These are phyloP conservation scores for Sclerotinia minor DNA, from an alignment of 2,329 filamentous ascomycete species.

Conservation along the genomic window DNA sequence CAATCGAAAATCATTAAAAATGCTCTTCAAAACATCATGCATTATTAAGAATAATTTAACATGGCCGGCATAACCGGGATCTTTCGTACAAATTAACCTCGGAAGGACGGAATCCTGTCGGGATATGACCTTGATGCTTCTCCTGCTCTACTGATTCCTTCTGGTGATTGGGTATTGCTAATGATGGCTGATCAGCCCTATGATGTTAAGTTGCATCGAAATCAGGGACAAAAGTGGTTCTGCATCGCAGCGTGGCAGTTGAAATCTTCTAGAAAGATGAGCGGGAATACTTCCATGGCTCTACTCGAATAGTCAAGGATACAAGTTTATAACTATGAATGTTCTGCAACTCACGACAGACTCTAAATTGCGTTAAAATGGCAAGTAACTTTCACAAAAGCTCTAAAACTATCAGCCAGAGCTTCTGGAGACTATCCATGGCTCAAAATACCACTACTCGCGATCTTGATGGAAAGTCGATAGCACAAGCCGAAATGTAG, in stretches of 20 bases:
- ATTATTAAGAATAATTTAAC: conserved; percentile 3
- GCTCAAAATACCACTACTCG: background rate
- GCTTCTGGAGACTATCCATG: background rate
- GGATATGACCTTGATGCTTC: conserved; percentile 7
- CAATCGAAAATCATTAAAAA: background rate
- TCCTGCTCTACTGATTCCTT: background rate
- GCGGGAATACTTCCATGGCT: background rate
- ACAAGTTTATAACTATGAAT: too few species aligned
- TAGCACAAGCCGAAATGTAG: background rate
- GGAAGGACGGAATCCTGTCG: conserved; percentile 3
- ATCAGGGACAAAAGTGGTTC: conserved; percentile 5
- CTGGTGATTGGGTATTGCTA: conserved; percentile 10
- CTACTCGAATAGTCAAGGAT: background rate
- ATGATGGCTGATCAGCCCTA: conserved; percentile 14
- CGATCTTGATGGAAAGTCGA: background rate
- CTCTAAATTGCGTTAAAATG: background rate
- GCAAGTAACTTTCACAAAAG: background rate
- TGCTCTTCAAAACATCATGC: background rate
- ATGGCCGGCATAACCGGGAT: conserved; percentile 1
- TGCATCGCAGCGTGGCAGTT: background rate
- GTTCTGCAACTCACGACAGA: background rate
- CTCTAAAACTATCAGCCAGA: background rate
- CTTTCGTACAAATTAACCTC: background rate
- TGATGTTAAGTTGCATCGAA: conserved; percentile 1
- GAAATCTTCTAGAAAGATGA: background rate